A percentile compares a stretch with the other conserved stretches of the same genome.
phyloP scores from a whole-genome alignment of 768 basidiomycete species.

The Gelatoporia subvermispora region DNA sequence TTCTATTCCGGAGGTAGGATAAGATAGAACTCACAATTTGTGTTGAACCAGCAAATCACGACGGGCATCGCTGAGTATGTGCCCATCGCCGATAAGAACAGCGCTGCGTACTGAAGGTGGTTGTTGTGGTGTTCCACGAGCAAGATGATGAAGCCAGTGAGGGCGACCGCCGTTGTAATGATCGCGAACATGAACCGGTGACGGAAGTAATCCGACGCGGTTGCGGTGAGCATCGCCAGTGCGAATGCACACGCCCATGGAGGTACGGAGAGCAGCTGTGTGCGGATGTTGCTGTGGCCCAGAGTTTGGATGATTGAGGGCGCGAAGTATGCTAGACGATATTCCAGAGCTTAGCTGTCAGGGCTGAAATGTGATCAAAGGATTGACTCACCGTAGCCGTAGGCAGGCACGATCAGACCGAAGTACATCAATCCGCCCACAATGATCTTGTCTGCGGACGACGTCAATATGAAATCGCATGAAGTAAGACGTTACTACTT shows the following conservation, averaged over 20 bases:
- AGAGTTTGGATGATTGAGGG: conserved; percentile 19
- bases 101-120: conserved; percentile 18
- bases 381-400: conserved; percentile 20
- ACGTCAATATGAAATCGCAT: neutral
- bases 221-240: conserved; percentile 18
- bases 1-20: too few species aligned
- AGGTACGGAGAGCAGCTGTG: conserved; percentile 26
- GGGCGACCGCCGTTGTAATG: conserved; percentile 11
- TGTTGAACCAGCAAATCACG: conserved; percentile 22
- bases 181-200: conserved; percentile 19
- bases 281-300: conserved; percentile 19
- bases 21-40: conserved; percentile 15
- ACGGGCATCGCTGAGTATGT: conserved; percentile 21
- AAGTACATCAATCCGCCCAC: conserved; percentile 29
- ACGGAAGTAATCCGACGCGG: conserved; percentile 16
- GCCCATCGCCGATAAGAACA: conserved; percentile 19
- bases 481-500: neutral
- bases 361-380: neutral
- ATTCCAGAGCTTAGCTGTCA: neutral
- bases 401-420: conserved; percentile 24
- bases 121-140: conserved; percentile 17
- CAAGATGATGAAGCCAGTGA: conserved; percentile 19
- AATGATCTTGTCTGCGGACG: conserved; percentile 19
- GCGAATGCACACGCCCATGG: conserved; percentile 24
- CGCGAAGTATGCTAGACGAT: conserved; percentile 17